Evolutionary conservation across 176 grass and related monocot species (phyloP), one percentile per base, ranked within the genome.

Genomic region (Saccharum spontaneum): DNA sequence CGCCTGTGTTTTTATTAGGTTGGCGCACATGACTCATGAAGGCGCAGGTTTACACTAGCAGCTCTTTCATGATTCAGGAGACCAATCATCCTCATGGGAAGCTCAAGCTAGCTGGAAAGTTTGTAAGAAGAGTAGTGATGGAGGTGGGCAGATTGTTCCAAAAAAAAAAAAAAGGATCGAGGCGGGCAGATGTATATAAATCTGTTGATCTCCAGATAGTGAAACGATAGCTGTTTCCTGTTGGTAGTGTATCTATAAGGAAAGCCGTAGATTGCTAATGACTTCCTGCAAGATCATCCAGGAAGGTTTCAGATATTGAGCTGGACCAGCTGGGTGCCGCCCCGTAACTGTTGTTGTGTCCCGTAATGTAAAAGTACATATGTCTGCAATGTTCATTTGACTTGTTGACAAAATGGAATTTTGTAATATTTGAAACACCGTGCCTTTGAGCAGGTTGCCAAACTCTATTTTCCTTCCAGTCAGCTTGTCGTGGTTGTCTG

Each of bases 1-100:
- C 4, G 49, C 48, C 40, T 0, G 11, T 88, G 86, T 26, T 78
- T 48, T 41, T 18, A 64, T 31, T 50, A 88, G 81, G 67, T 63
- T 15, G 54, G 41, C 33, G 59, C 55, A 65, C 22, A 34, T 73
- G 57, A 60, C 24, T 60, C 57, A 60, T 24, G 55, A 24, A 73
- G 71, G 48, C 24, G 57, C 39, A 78, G 69, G 36, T 59, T 52
- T 78, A 31, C 66, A 63, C 52, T 82, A 57, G 41, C 10, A 78
- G 66, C 40, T 63, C 72, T 30, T 60, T 50, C 45, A 17, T 75
- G 45, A 46, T 20, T 50, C 15, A 52, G 46, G 72, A 34, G 28
- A 10, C 1, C 44, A 60, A 20, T 79, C 61, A 77, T 76, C 73
- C 5, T 57, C 69, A 3, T 22, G 60, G 13, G 54, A 75, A 80